A percentile compares a stretch with the other conserved stretches of the same genome.
phyloP scores from a whole-genome alignment of 495 filamentous ascomycete genomes.

The Trichoderma orchidacearum region DNA sequence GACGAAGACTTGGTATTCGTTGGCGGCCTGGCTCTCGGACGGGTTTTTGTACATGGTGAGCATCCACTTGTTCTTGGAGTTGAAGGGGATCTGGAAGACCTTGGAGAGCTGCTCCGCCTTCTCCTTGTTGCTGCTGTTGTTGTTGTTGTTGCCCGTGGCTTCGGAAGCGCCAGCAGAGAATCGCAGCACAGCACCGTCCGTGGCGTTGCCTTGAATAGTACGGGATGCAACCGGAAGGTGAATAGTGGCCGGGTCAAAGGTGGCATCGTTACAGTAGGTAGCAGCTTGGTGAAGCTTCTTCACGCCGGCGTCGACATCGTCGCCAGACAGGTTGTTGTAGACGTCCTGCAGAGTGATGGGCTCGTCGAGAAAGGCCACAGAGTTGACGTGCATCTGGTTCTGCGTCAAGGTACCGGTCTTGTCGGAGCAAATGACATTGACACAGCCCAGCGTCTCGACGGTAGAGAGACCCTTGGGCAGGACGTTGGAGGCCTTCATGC shows the following conservation, averaged over 20 bases:
- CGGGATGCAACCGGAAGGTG: slow-evolving; percentile 38
- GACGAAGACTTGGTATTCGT: slow-evolving; percentile 16
- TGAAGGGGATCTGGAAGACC: slow-evolving; percentile 57
- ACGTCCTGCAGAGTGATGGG: slow-evolving; percentile 25
- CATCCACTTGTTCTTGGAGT: slow-evolving; percentile 72
- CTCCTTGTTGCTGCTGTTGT: too few species aligned
- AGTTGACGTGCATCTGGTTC: slow-evolving; percentile 13
- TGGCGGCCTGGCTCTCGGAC: not conserved
- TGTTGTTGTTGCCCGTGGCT: too few species aligned
- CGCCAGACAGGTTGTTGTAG: slow-evolving; percentile 9
- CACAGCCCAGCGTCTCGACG: slow-evolving; percentile 55
- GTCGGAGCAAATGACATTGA: slow-evolving; percentile 54
- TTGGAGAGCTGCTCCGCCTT: slow-evolving; percentile 34
- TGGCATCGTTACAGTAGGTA: slow-evolving; percentile 55
- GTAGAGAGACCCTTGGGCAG: slow-evolving; percentile 54
- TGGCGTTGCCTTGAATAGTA: slow-evolving; percentile 56
- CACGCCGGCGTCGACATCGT: slow-evolving; percentile 5
- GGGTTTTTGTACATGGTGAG: slow-evolving; percentile 14
- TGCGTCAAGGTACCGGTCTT: slow-evolving; percentile 57
- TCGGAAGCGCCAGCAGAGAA: slow-evolving; percentile 23
- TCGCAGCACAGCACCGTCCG: slow-evolving; percentile 55
- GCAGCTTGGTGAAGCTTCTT: slow-evolving; percentile 36
- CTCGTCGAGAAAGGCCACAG: not conserved
- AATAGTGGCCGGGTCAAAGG: slow-evolving; percentile 48
- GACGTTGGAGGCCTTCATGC: slow-evolving; percentile 50